Evolutionary conservation across 2,329 filamentous ascomycete genomes (phyloP), one percentile per base, ranked within the genome.

Genomic region (Salinomyces thailandicus): DNA sequence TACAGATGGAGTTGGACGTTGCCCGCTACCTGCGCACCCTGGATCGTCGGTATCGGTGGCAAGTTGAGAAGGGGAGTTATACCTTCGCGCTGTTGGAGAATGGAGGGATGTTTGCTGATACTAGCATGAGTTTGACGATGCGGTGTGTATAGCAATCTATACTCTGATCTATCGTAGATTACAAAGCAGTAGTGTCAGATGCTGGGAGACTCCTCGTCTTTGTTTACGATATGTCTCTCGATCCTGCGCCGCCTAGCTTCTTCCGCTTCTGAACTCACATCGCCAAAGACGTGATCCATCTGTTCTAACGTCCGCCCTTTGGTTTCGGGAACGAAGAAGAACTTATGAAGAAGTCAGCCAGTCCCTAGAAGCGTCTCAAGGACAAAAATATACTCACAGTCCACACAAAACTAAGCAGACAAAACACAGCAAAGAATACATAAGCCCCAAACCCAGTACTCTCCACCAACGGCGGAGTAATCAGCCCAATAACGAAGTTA

Each of bases 391-490:
- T 3, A 26, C 22, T 9, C n/a, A 26, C 22, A 0, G 68, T 67
- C 66, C 70, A 77, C 5, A 67, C 39, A 5, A 66, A 55, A 0
- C 67, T 64, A 4, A 74, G 52, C 1, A 69, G 48, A 41, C 67
- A 71, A 42, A 74, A 74, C 2, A 64, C 60, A 0, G 67, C 72
- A 43, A 79, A 79, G 61, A 79, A 78, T 31, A 75, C 59, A 47
- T 77, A 78, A 0, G 71, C 66, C 36, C 71, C 71, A 58, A 67
- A 77, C 11, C 63, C 63, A 5, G 73, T 75, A 42, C 75, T 76
- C 34, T 53, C 42, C 3, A 59, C 46, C 19, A 58, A 35, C 0
- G 52, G 53, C 11, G 57, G 55, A 0, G 54, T 55, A 20, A 53
- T 50, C 2, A 57, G 34, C 3, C 49, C 44, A 17, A 78, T 73